These are phyloP conservation scores for Dendrobium chrysotoxum DNA, from an alignment of 106 monocot species.

Conservation along the genomic window DNA sequence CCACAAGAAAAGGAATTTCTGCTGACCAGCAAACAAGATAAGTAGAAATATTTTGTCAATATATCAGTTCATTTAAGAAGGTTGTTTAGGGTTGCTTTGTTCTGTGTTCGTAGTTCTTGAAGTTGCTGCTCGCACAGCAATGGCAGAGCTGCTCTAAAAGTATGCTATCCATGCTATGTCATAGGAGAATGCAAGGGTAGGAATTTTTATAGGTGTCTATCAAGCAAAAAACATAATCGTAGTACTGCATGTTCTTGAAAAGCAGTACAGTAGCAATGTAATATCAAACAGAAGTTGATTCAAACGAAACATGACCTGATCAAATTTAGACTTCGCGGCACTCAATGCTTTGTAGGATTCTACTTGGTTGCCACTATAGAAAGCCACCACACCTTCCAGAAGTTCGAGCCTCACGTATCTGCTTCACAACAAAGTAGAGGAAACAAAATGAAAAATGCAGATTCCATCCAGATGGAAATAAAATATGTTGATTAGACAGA, in stretches of 20 bases:
- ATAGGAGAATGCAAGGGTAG: too few relatives aligned
- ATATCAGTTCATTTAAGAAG: too few relatives aligned
- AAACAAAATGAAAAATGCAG: background rate
- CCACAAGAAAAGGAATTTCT: too few relatives aligned
- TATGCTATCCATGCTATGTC: too few relatives aligned
- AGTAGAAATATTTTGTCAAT: too few relatives aligned
- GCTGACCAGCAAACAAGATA: too few relatives aligned
- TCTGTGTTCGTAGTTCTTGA: too few relatives aligned
- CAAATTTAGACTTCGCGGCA: slow-evolving; percentile 72
- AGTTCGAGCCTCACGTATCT: slow-evolving; percentile 90
- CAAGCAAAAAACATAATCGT: background rate
- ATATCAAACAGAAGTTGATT: background rate
- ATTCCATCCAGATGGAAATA: background rate
- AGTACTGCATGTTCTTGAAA: background rate
- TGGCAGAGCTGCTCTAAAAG: too few relatives aligned
- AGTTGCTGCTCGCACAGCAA: too few relatives aligned
- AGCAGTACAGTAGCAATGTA: background rate
- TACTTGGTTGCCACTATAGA: slow-evolving; percentile 60
- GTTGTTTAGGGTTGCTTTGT: too few relatives aligned
- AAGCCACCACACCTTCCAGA: slow-evolving; percentile 93
- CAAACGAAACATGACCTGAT: slow-evolving; percentile 37
- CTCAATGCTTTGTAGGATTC: slow-evolving; percentile 52
- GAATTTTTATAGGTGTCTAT: background rate
- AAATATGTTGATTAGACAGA: background rate
- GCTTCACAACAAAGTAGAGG: slow-evolving; percentile 6